A percentile compares a stretch with the other conserved stretches of the same genome.
Conservation (phyloP, 1,139 yeast genomes). For the Diutina ranongensis region DNA sequence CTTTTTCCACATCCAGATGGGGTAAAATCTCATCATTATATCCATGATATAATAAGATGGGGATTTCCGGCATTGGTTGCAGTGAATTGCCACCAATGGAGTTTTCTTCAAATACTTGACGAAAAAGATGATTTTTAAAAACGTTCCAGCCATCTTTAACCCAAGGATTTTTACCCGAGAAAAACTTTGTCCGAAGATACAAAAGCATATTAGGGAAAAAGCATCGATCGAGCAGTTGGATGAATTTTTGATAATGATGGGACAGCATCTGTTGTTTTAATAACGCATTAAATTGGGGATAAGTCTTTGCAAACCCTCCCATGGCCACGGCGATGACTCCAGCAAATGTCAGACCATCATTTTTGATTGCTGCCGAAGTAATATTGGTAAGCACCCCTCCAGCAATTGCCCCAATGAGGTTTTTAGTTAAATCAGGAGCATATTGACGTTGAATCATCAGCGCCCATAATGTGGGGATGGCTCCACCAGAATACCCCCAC, state of each 20-base stretch:
- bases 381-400: background rate
- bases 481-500: slow-evolving; percentile 13
- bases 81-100: background rate
- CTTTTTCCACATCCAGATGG: background rate
- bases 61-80: background rate
- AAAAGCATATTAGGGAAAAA: slow-evolving; percentile 1
- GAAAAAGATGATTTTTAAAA: background rate
- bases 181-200: background rate
- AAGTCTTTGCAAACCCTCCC: slow-evolving; percentile 3
- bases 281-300: slow-evolving; percentile 2
- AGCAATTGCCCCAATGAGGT: background rate
- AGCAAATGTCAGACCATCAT: slow-evolving; percentile 1
- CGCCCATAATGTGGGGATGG: slow-evolving; percentile 6
- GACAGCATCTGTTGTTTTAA: background rate
- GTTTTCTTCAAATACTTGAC: slow-evolving; percentile 1
- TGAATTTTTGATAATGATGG: background rate
- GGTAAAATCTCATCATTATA: slow-evolving; percentile 1
- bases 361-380: background rate
- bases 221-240: background rate
- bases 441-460: background rate
- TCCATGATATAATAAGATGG: background rate
- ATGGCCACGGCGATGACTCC: slow-evolving; percentile 4
- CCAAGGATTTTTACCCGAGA: background rate
- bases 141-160: background rate
- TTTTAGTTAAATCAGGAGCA: background rate